Conservation (phyloP, 2,329 filamentous ascomycete genomes). For the Arthroderma sp. region DNA sequence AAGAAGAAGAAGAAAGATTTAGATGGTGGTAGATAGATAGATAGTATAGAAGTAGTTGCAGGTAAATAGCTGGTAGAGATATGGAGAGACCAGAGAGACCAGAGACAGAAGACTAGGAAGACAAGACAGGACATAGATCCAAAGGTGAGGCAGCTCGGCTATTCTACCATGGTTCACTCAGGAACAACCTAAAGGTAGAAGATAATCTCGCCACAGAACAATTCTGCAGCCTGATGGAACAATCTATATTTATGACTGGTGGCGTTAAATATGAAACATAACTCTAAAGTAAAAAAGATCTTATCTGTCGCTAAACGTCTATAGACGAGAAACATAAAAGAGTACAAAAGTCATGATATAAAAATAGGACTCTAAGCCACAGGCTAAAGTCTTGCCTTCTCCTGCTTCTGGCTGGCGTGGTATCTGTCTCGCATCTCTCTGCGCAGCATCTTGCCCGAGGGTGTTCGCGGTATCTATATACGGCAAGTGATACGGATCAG, state of each 20-base stretch:
- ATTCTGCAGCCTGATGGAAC: background rate
- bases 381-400: slow-evolving; percentile 6
- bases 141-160: background rate
- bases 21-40: background rate
- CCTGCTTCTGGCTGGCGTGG: slow-evolving; percentile 8
- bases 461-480: slow-evolving; percentile 11
- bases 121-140: background rate
- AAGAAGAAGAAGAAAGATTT: background rate
- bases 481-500: background rate
- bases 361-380: background rate
- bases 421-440: slow-evolving; percentile 12
- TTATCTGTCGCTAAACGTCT: background rate
- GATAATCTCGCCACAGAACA: background rate
- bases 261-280: background rate
- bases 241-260: background rate
- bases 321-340: background rate
- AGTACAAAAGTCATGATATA: background rate
- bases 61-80: background rate
- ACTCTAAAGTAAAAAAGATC: background rate
- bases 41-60: background rate
- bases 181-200: background rate
- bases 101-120: too few relatives aligned
- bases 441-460: slow-evolving; percentile 13
- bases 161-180: background rate
- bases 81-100: too few relatives aligned